These are phyloP conservation scores for Cercis canadensis DNA, from an alignment of 306 rosid genomes.

Conservation along the genomic window DNA sequence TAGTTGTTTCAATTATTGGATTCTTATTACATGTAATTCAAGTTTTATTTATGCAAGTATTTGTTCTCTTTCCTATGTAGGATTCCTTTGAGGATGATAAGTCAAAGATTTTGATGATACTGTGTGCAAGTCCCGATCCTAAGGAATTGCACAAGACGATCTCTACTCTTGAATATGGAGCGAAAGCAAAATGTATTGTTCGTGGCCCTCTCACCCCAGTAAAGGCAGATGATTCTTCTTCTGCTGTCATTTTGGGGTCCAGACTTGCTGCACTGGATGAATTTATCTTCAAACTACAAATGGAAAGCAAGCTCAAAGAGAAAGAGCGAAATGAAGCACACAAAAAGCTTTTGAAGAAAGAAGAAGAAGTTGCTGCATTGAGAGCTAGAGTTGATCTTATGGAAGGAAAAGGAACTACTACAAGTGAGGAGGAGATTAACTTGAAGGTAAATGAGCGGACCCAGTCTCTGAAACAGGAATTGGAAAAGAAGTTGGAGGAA, in stretches of 20 bases:
- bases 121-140: conserved; percentile 97
- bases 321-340: conserved; percentile 84
- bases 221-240: conserved; percentile 85
- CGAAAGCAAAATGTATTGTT: conserved; percentile 96
- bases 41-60: conserved; percentile 30
- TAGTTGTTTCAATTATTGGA: conserved; percentile 16
- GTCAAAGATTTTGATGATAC: conserved; percentile 88
- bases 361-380: conserved; percentile 75
- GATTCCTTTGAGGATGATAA: conserved; percentile 99
- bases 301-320: conserved; percentile 84
- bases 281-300: conserved; percentile 84
- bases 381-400: conserved; percentile 63
- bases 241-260: conserved; percentile 87
- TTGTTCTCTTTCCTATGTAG: conserved; percentile 42
- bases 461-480: conserved; percentile 63
- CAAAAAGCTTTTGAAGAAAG: conserved; percentile 78
- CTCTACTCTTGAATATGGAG: conserved; percentile 94
- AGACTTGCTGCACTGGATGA: conserved; percentile 95
- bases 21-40: conserved; percentile 24
- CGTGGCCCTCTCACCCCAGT: conserved; percentile 89
- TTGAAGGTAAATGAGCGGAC: conserved; percentile 76
- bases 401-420: conserved; percentile 54
- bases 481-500: conserved; percentile 89
- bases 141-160: conserved; percentile 98
- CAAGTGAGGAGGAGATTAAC: conserved; percentile 83